Conservation (phyloP, 495 filamentous ascomycete genomes). For the Podospora anserina region DNA sequence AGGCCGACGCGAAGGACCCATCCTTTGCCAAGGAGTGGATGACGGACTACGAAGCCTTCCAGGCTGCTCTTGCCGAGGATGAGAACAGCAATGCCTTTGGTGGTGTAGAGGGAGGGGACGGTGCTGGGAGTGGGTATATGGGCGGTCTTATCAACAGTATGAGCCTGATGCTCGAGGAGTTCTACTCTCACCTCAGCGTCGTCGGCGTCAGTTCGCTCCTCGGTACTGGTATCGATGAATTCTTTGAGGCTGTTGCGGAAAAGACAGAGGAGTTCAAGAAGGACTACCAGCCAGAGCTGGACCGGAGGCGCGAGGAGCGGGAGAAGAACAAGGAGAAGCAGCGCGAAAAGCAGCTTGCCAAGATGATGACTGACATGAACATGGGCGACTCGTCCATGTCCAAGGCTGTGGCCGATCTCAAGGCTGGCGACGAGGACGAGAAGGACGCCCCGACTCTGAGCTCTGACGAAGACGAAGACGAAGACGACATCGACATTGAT, state of each 20-base stretch:
- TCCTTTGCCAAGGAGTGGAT: constrained; percentile 98
- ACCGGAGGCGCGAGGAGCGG: constrained; percentile 68
- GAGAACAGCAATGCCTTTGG: constrained; percentile 75
- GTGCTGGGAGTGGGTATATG: constrained; percentile 88
- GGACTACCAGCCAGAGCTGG: constrained; percentile 91
- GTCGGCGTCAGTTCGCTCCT: constrained; percentile 93
- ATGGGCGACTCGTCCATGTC: constrained; percentile 47
- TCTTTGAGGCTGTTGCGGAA: constrained; percentile 80
- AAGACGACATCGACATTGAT: constrained; percentile 45
- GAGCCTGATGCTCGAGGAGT: constrained; percentile 96
- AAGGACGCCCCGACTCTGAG: constrained; percentile 44
- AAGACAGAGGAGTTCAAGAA: constrained; percentile 87
- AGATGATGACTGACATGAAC: constrained; percentile 92
- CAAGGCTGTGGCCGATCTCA: constrained; percentile 38
- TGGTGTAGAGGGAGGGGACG: constrained; percentile 65
- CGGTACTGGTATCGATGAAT: constrained; percentile 84
- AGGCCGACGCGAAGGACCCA: constrained; percentile 90
- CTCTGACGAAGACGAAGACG: constrained; percentile 44
- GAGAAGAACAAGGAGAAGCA: constrained; percentile 67
- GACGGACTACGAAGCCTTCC: constrained; percentile 97
- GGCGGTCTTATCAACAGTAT: constrained; percentile 93
- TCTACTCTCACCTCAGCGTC: constrained; percentile 87
- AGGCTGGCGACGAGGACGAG: constrained; percentile 57
- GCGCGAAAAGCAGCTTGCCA: constrained; percentile 76
- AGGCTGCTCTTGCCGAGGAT: constrained; percentile 74